Evolutionary conservation across 2,329 filamentous ascomycete species (phyloP).

Genomic region (Monascus ruber): DNA sequence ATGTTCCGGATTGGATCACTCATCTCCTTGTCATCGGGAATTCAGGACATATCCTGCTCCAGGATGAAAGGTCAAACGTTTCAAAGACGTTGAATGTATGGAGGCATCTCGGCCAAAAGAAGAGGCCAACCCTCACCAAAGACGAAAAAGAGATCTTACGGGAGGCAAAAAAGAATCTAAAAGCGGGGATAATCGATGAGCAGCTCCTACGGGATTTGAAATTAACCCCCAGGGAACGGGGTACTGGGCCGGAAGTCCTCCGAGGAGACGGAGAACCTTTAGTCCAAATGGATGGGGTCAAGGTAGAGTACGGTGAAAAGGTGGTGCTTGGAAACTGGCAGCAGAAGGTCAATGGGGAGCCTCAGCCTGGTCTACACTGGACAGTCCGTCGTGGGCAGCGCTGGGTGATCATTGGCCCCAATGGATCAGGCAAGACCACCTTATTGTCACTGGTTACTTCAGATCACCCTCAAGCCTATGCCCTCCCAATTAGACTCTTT

Average conservation of each 20-base stretch:
- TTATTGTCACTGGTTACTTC: constrained; percentile 85
- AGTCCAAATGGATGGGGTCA: constrained; percentile 78
- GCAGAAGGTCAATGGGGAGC: constrained; percentile 42
- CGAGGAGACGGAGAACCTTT: constrained; percentile 51
- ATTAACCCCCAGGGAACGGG: constrained; percentile 7
- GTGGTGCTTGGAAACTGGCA: constrained; percentile 72
- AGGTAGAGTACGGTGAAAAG: constrained; percentile 68
- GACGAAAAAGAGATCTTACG: constrained; percentile 4
- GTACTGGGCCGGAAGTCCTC: constrained; percentile 4
- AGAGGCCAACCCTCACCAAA: constrained; percentile 1
- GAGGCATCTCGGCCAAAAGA: constrained; percentile 9
- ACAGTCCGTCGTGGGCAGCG: constrained; percentile 70
- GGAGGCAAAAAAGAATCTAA: constrained; percentile 6
- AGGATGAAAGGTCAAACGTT: constrained; percentile 56
- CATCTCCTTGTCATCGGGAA: constrained; percentile 64
- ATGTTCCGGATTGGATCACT: constrained; percentile 80
- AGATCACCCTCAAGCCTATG: constrained; percentile 91
- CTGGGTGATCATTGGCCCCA: constrained; percentile 88
- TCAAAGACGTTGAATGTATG: constrained; percentile 28
- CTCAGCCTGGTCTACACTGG: constrained; percentile 62
- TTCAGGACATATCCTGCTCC: constrained; percentile 52
- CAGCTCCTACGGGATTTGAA: constrained; percentile 15
- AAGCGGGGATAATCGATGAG: constrained; percentile 12
- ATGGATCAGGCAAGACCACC: constrained; percentile 91
- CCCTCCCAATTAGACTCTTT: constrained; percentile 76